Percentiles rank a stretch among this genome's conserved stretches.
phyloP scores from a whole-genome alignment of 140 eudicot species.

The Cichorium intybus region DNA sequence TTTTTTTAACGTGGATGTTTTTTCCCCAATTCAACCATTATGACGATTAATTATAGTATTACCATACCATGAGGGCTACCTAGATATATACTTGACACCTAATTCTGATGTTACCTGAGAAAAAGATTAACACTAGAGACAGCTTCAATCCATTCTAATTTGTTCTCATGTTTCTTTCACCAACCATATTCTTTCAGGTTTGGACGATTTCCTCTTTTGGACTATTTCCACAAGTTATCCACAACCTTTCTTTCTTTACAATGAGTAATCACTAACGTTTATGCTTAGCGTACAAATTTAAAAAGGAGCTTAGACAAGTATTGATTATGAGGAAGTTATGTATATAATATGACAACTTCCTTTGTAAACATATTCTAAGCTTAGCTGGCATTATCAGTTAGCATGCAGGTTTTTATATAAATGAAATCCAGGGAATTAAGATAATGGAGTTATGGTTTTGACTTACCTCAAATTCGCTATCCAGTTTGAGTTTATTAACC shows the following conservation, averaged over 20 bases:
- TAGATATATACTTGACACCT: slow-evolving; percentile 47
- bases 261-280: slow-evolving; percentile 2
- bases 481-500: slow-evolving; percentile 77
- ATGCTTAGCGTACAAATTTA: slow-evolving; percentile 7
- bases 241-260: background rate
- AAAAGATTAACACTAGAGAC: background rate
- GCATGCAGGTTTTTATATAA: slow-evolving; percentile 2
- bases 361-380: background rate
- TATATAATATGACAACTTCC: background rate
- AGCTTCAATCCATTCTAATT: slow-evolving; percentile 22
- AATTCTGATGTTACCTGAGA: slow-evolving; percentile 42
- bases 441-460: background rate
- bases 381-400: background rate
- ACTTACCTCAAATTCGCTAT: slow-evolving; percentile 80
- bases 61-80: slow-evolving; percentile 18
- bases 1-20: background rate
- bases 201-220: slow-evolving; percentile 12
- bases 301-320: background rate
- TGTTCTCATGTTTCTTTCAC: slow-evolving; percentile 52
- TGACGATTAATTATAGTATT: slow-evolving; percentile 4
- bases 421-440: background rate
- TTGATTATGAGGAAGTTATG: background rate
- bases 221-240: background rate
- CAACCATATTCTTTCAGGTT: slow-evolving; percentile 27
- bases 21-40: background rate